These are phyloP conservation scores for Infundibulicybe gibba DNA, from an alignment of 768 basidiomycete genomes.

Conservation along the genomic window DNA sequence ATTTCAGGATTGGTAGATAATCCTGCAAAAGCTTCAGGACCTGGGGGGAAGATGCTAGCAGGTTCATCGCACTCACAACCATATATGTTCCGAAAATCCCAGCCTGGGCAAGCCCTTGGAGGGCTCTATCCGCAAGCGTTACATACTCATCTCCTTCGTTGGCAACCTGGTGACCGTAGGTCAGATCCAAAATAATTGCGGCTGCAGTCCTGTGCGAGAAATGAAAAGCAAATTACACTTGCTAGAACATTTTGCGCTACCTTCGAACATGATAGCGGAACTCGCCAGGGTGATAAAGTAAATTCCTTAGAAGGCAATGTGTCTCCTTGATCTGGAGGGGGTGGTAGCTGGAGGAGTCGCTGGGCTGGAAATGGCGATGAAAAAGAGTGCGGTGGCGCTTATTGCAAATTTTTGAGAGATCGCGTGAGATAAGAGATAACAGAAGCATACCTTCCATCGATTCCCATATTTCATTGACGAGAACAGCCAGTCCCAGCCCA, in stretches of 20 bases:
- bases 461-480: constrained; percentile 24
- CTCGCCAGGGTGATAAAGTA: constrained; percentile 12
- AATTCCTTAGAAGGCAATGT: constrained; percentile 11
- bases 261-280: constrained; percentile 8
- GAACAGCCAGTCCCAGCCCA: constrained; percentile 31
- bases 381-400: constrained; percentile 18
- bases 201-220: no score
- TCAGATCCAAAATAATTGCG: not conserved
- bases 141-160: constrained; percentile 3
- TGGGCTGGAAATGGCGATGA: constrained; percentile 21
- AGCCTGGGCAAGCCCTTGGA: not conserved
- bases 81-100: constrained; percentile 8
- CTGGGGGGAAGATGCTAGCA: constrained; percentile 42
- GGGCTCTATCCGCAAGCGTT: constrained; percentile 1
- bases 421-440: constrained; percentile 1
- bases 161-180: constrained; percentile 4
- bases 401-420: constrained; percentile 22
- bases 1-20: constrained; percentile 23
- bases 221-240: no score
- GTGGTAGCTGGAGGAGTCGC: constrained; percentile 12
- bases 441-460: constrained; percentile 14
- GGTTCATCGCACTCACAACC: constrained; percentile 14
- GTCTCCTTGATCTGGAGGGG: constrained; percentile 20
- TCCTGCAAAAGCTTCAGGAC: constrained; percentile 25
- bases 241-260: no score